Evolutionary conservation across 805 yeast genomes (phyloP), one percentile per base, ranked within the genome.

Genomic region (Grigorovia humatica): DNA sequence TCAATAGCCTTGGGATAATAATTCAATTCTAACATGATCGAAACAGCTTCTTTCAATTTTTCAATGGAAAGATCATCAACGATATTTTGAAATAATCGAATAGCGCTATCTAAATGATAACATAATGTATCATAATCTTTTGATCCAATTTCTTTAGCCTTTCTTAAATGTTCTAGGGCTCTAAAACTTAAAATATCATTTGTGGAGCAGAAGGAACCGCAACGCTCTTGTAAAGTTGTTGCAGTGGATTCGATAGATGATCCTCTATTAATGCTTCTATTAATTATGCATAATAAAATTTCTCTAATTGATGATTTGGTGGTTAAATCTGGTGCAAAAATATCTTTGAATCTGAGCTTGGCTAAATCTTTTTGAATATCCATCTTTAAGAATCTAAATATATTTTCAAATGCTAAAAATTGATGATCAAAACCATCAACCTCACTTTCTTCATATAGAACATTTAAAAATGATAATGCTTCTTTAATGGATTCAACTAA

Each of bases 131-230:
- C 96, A 44, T 76, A 76, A 63, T 90, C 96, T 56, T 79, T 78
- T 27, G 73, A 67, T 1, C 87, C 88, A 54, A 81, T 79, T 52
- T 81, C 85, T 60, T 83, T 85, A 0, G 98, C 97, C 59, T 84
- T 82, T 52, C 91, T 85, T 60, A 93, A 74, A 65, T 85, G 89
- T 66, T 93, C 99, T 59, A 89, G 82, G 0, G 97, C 98, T 67
- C 91, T 85, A 74, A 90, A 93, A 13, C 93, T 87, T 54, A 89
- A 76, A 29, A 93, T 96, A 68, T 93, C 99, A 57, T 85, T 88
- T 15, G 95, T 81, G 0, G 97, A 88, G 63, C 98, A 93, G 68
- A 89, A 93, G 0, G 96, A 82, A 1, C 96, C 95, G 73, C 99
- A 93, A 54, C 91, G 82, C 51, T 88, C 95, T 68, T 93, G 96